Conservation (phyloP, 2,329 filamentous ascomycete species). For the Colletotrichum shisoi region DNA sequence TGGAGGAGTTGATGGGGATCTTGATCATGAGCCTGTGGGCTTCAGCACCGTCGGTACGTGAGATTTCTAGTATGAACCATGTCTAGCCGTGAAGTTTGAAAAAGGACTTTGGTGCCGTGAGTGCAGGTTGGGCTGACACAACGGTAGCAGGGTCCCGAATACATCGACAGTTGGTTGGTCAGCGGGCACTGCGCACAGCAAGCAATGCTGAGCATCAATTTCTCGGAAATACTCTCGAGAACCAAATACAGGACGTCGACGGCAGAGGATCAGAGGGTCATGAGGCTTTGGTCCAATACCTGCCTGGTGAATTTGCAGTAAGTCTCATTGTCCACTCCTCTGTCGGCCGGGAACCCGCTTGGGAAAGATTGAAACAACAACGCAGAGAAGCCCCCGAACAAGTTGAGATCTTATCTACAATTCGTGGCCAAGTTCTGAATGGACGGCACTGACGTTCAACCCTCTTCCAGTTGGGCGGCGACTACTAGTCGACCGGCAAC, state of each 20-base stretch:
- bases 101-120: background rate
- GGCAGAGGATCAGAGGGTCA: constrained; percentile 47
- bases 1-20: constrained; percentile 53
- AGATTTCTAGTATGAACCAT: background rate
- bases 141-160: constrained; percentile 44
- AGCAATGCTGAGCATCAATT: constrained; percentile 54
- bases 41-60: constrained; percentile 29
- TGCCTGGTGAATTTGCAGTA: constrained; percentile 51
- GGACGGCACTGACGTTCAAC: background rate
- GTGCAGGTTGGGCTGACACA: background rate
- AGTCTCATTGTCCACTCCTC: background rate
- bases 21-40: constrained; percentile 49
- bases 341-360: background rate
- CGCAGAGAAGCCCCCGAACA: no score
- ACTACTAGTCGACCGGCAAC: constrained; percentile 52
- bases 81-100: background rate
- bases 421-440: no score
- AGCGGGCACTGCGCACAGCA: constrained; percentile 55
- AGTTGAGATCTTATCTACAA: no score
- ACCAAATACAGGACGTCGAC: constrained; percentile 47
- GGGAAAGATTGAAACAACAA: background rate
- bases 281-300: constrained; percentile 50
- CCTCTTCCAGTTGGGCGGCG: constrained; percentile 49
- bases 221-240: constrained; percentile 51
- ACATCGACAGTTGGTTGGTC: constrained; percentile 55